phyloP scores from a whole-genome alignment of 371 early-diverging fungal genomes.

The Apophysomyces sp. region DNA sequence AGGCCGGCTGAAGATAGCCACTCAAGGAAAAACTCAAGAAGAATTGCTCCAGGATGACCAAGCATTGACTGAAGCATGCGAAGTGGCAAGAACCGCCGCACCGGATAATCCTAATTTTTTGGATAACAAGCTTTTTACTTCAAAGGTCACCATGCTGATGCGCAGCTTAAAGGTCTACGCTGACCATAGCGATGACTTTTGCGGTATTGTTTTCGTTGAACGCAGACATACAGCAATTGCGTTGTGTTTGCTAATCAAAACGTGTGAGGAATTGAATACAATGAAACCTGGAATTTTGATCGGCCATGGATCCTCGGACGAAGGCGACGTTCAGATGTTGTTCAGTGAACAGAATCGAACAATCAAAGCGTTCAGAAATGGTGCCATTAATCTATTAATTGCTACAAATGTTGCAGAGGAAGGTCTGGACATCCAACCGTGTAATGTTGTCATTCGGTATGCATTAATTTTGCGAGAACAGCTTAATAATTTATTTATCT shows the following conservation, averaged over 20 bases:
- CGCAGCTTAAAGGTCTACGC: conserved; percentile 44
- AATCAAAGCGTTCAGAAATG: conserved; percentile 69
- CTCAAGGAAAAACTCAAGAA: conserved; percentile 16
- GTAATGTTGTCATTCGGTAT: conserved; percentile 89
- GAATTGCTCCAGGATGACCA: conserved; percentile 28
- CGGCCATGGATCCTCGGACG: conserved; percentile 62
- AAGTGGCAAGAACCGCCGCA: conserved; percentile 9
- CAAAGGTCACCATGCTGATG: conserved; percentile 63
- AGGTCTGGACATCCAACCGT: conserved; percentile 95
- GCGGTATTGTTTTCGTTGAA: conserved; percentile 86
- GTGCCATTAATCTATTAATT: conserved; percentile 75
- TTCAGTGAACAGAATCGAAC: conserved; percentile 62
- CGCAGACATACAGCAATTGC: conserved; percentile 74
- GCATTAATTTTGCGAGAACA: conserved; percentile 24
- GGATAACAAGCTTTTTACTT: conserved; percentile 40
- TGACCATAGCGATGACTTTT: conserved; percentile 46
- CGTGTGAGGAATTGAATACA: conserved; percentile 36
- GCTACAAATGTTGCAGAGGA: conserved; percentile 97
- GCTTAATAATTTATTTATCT: conserved; percentile 14
- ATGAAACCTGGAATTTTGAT: conserved; percentile 57
- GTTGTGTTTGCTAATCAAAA: conserved; percentile 52
- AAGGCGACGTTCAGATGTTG: conserved; percentile 60
- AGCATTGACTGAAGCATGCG: conserved; percentile 25
- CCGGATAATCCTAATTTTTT: conserved; percentile 30
- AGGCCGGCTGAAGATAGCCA: conserved; percentile 11